Evolutionary conservation across 192 early-diverging fungal species (phyloP).

Genomic region (Dissophora globulifera): DNA sequence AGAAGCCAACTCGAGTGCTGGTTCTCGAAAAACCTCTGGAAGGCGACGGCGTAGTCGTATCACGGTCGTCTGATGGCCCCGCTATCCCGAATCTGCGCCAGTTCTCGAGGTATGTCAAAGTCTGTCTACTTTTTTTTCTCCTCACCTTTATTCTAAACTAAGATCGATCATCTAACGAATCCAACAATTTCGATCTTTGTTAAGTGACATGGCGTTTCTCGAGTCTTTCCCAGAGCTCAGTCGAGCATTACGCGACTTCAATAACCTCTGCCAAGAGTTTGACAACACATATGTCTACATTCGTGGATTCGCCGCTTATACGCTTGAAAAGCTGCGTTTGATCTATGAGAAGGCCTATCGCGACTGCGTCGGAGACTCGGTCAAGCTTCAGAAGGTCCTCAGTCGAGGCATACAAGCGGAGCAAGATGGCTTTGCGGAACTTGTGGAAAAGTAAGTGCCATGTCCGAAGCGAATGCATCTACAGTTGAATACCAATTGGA

Average conservation of each 20-base stretch:
- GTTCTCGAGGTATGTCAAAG: slow-evolving; percentile 26
- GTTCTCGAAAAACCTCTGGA: slow-evolving; percentile 60
- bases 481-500: too few species aligned
- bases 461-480: too few species aligned
- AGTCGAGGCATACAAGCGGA: slow-evolving; percentile 46
- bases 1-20: slow-evolving; percentile 57
- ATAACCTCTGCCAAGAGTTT: slow-evolving; percentile 59
- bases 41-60: slow-evolving; percentile 53
- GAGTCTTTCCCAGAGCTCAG: slow-evolving; percentile 54
- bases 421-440: slow-evolving; percentile 57
- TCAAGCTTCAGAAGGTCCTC: slow-evolving; percentile 42
- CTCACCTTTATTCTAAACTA: too few species aligned
- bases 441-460: slow-evolving; percentile 62
- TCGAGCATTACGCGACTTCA: slow-evolving; percentile 50
- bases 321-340: slow-evolving; percentile 60
- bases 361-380: slow-evolving; percentile 46
- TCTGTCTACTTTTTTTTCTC: not conserved
- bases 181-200: too few species aligned
- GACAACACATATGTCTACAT: slow-evolving; percentile 65
- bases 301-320: slow-evolving; percentile 58
- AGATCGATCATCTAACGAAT: too few species aligned
- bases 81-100: slow-evolving; percentile 34
- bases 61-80: slow-evolving; percentile 26
- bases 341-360: slow-evolving; percentile 58
- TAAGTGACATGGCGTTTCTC: slow-evolving; percentile 61